phyloP scores from a whole-genome alignment of 345 rosid genomes.

The Moricandia arvensis region DNA sequence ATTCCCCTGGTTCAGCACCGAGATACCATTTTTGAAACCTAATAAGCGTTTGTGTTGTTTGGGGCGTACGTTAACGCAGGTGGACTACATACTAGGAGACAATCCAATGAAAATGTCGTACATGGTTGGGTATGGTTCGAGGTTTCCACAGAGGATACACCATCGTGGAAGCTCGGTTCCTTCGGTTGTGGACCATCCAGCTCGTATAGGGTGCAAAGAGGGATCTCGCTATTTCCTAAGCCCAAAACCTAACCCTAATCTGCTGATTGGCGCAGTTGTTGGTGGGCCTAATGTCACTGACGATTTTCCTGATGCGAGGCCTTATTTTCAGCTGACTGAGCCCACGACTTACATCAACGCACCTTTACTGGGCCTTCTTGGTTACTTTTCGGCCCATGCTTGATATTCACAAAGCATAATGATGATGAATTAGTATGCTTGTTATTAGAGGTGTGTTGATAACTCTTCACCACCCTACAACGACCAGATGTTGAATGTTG shows the following conservation, averaged over 20 bases:
- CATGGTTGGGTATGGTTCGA: slow-evolving; percentile 85
- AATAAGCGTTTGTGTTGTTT: slow-evolving; percentile 1
- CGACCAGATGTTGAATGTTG: neutral
- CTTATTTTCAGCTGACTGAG: slow-evolving; percentile 78
- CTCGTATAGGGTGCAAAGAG: slow-evolving; percentile 59
- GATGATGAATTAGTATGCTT: neutral
- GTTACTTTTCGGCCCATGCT: slow-evolving; percentile 65
- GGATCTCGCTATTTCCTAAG: slow-evolving; percentile 66
- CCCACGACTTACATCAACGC: slow-evolving; percentile 98
- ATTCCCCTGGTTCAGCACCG: slow-evolving; percentile 1
- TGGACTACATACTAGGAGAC: slow-evolving; percentile 82
- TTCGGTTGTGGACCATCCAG: slow-evolving; percentile 61
- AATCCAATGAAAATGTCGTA: slow-evolving; percentile 78
- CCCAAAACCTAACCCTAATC: slow-evolving; percentile 70
- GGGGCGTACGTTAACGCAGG: slow-evolving; percentile 57
- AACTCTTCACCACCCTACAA: slow-evolving; percentile 16
- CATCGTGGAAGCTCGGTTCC: slow-evolving; percentile 91
- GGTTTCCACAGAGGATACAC: slow-evolving; percentile 74
- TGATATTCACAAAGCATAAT: neutral
- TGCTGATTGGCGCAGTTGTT: slow-evolving; percentile 73
- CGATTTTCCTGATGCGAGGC: slow-evolving; percentile 74
- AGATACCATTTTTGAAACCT: no score
- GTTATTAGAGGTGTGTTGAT: slow-evolving; percentile 28
- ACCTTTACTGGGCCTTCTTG: slow-evolving; percentile 83
- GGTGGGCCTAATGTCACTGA: slow-evolving; percentile 91